Conservation (phyloP, 2,329 filamentous ascomycete species). For the Taxawa tesnikishii region DNA sequence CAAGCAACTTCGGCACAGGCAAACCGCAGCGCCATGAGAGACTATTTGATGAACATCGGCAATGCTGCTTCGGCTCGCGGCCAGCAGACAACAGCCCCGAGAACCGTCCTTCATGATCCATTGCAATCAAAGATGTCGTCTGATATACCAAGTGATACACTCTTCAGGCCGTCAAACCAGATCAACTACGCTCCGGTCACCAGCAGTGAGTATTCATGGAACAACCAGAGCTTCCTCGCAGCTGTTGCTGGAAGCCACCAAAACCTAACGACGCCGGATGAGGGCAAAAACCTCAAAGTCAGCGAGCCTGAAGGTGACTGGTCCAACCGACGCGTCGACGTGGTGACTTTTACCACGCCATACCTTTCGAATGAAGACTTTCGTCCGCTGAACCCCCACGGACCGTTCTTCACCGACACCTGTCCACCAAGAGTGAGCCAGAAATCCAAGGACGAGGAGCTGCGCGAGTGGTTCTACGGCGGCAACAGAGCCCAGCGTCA, state of each 20-base stretch:
- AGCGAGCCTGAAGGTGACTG: conserved; percentile 6
- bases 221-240: no score
- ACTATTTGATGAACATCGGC: conserved; percentile 14
- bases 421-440: conserved; percentile 12
- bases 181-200: no score
- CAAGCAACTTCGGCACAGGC: neutral
- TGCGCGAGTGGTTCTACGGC: conserved; percentile 27
- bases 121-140: no score
- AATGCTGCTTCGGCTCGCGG: conserved; percentile 2
- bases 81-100: neutral
- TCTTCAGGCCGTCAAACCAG: no score
- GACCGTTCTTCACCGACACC: conserved; percentile 23
- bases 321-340: neutral
- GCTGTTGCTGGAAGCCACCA: no score
- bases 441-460: conserved; percentile 20
- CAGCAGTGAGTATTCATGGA: no score
- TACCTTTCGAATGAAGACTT: conserved; percentile 3
- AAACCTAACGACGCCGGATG: no score
- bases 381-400: conserved; percentile 12
- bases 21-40: conserved; percentile 12
- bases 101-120: conserved; percentile 20
- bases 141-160: no score
- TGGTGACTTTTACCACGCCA: conserved; percentile 1
- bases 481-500: conserved; percentile 19
- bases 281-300: conserved; percentile 1